A percentile compares a stretch with the other conserved stretches of the same genome.
These are phyloP conservation scores for Magnaporthiopsis incrustans DNA, from an alignment of 2,329 filamentous ascomycete genomes.

Conservation along the genomic window DNA sequence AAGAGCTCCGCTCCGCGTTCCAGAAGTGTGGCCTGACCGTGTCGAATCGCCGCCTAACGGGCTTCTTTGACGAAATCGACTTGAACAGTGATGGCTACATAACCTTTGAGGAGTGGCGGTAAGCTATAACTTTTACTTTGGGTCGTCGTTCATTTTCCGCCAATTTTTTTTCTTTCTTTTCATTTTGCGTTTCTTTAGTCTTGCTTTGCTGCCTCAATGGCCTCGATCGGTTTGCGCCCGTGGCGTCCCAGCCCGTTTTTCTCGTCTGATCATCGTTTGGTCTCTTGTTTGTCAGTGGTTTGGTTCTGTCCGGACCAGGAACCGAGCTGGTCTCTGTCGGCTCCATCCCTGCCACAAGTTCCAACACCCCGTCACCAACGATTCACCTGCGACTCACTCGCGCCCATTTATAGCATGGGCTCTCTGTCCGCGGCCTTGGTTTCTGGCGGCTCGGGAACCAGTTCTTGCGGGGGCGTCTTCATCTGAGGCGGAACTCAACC, in stretches of 20 bases:
- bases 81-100: slow-evolving; percentile 81
- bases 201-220: not conserved
- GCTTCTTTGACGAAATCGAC: slow-evolving; percentile 88
- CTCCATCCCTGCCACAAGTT: not conserved
- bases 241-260: not conserved
- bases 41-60: slow-evolving; percentile 65
- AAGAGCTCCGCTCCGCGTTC: slow-evolving; percentile 76
- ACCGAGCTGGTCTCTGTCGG: not conserved
- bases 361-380: not conserved
- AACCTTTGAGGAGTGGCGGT: slow-evolving; percentile 95
- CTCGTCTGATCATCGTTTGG: not conserved
- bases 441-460: not conserved
- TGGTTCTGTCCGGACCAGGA: not conserved
- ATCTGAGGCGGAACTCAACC: not conserved
- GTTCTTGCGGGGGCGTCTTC: not conserved
- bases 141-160: not conserved
- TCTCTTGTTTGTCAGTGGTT: not conserved
- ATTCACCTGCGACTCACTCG: not conserved
- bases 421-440: not conserved
- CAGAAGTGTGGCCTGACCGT: slow-evolving; percentile 69
- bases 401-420: not conserved
- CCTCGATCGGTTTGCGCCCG: not conserved
- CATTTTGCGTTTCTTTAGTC: slow-evolving; percentile 2
- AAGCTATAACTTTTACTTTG: slow-evolving; percentile 31
- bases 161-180: no score